Percentiles rank a stretch among this genome's conserved stretches.
phyloP scores from a whole-genome alignment of 805 yeast species.

The Zygosaccharomyces siamensis region DNA sequence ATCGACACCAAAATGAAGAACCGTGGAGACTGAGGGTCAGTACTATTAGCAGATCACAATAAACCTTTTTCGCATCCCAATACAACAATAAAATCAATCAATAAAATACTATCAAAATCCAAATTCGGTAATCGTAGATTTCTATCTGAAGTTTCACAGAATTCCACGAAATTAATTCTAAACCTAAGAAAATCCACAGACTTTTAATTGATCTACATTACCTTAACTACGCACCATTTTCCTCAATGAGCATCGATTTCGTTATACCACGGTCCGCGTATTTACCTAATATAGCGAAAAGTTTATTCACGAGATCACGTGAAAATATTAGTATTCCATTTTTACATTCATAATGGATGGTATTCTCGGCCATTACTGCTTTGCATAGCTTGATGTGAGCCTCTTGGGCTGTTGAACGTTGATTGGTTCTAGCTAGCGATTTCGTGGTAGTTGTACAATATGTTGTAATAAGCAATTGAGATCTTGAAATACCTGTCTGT shows the following conservation, averaged over 20 bases:
- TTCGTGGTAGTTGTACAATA: slow-evolving; percentile 1
- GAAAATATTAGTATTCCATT: not conserved
- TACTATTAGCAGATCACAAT: not conserved
- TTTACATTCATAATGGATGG: no score
- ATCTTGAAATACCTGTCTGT: not conserved
- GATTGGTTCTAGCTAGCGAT: not conserved
- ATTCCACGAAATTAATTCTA: slow-evolving; percentile 1
- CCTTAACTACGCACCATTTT: slow-evolving; percentile 3
- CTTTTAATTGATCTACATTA: slow-evolving; percentile 1
- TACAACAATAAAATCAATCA: not conserved
- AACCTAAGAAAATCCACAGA: not conserved
- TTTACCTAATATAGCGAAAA: not conserved
- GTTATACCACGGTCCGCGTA: slow-evolving; percentile 4
- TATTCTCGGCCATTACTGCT: no score
- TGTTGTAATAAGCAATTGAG: not conserved
- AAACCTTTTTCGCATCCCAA: slow-evolving; percentile 3
- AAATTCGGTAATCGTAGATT: not conserved
- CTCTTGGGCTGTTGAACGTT: not conserved
- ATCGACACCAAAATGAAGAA: slow-evolving; percentile 5
- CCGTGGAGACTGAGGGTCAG: not conserved
- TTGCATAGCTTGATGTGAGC: not conserved
- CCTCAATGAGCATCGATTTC: slow-evolving; percentile 1
- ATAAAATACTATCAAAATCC: slow-evolving; percentile 3
- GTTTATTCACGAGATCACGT: not conserved
- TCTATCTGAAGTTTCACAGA: not conserved